Evolutionary conservation across 805 yeast species (phyloP), one percentile per base, ranked within the genome.

Genomic region (Starmerella asiatica): DNA sequence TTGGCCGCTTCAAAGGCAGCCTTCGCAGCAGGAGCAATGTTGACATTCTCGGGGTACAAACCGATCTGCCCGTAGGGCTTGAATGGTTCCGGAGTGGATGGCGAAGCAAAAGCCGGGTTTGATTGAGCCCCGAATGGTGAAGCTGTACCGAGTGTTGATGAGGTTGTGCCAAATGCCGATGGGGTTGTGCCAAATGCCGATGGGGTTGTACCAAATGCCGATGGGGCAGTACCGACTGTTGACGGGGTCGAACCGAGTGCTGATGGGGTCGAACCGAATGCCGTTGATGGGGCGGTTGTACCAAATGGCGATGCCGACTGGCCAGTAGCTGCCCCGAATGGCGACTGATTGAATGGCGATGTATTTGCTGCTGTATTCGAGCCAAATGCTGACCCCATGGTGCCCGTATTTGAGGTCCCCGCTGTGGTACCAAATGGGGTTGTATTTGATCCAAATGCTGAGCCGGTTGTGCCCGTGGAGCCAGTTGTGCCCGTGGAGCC

Each of bases 11-110:
- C 44, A 54, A 80, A 83, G 18, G 68, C 67, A 5, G 58, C 62
- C 8, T 62, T 35, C 0, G 74, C 63, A 3, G 52, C 59, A 4
- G 67, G 69, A 35, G 69, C 59, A 3, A 75, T 48, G 3, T 68
- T 71, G 0, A 59, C 62, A 4, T 58, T 50, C 2, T 49, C 50
- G 0, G 56, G 46, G 8, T 51, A 2, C 45, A 47, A 26, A 64
- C 66, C 49, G 21, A 27, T 31, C 48, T 68, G 72, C 12, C 42
- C 39, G 32, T 57, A 54, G 5, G 49, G 50, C 31, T 29, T 18
- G 29, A 38, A 34, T 32, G 53, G 54, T n/a, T 16, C n/a, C n/a
- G 16, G 20, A 26, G 19, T 29, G 15, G 27, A 19, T 5, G 29
- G 33, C 17, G 16, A 6, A 9, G 32, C 41, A 21, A 32, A 32